A percentile compares a stretch with the other conserved stretches of the same genome.
Conservation (phyloP, 768 basidiomycete species). For the Rhizopogon salebrosus region DNA sequence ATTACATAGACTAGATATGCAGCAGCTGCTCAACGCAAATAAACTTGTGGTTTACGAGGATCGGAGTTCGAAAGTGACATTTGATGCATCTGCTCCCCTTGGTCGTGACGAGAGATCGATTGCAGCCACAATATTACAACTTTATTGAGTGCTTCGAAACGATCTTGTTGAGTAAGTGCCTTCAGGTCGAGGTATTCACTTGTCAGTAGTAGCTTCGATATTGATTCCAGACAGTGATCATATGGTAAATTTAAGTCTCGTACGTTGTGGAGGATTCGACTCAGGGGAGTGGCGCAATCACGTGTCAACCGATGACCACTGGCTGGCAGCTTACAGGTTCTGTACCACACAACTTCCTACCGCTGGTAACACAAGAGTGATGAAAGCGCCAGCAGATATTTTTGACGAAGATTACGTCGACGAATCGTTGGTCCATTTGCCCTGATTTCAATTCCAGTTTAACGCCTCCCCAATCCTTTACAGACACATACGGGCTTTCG, state of each 20-base stretch:
- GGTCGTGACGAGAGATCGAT: too few relatives aligned
- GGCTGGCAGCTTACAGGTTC: neutral
- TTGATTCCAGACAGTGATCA: too few relatives aligned
- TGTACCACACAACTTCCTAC: slow-evolving; percentile 3
- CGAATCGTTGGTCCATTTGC: slow-evolving; percentile 51
- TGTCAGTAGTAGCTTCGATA: too few relatives aligned
- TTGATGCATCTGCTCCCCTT: too few relatives aligned
- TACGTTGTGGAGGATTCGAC: too few relatives aligned
- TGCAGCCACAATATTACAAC: too few relatives aligned
- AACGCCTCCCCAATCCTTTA: neutral
- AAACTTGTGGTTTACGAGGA: too few relatives aligned
- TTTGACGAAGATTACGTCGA: slow-evolving; percentile 60
- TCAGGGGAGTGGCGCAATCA: neutral
- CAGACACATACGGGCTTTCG: slow-evolving; percentile 74
- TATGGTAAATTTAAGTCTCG: too few relatives aligned
- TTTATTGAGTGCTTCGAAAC: too few relatives aligned
- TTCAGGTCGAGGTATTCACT: too few relatives aligned
- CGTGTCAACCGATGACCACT: neutral
- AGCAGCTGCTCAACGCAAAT: too few relatives aligned
- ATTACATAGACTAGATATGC: slow-evolving; percentile 32
- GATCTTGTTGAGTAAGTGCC: too few relatives aligned
- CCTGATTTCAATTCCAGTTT: neutral
- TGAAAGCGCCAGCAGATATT: slow-evolving; percentile 10
- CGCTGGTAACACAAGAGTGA: slow-evolving; percentile 8
- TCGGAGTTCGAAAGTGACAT: neutral